Percentiles rank a stretch among this genome's conserved stretches.
phyloP scores from a whole-genome alignment of 2,329 filamentous ascomycete genomes.

The Mariannaea elegans region DNA sequence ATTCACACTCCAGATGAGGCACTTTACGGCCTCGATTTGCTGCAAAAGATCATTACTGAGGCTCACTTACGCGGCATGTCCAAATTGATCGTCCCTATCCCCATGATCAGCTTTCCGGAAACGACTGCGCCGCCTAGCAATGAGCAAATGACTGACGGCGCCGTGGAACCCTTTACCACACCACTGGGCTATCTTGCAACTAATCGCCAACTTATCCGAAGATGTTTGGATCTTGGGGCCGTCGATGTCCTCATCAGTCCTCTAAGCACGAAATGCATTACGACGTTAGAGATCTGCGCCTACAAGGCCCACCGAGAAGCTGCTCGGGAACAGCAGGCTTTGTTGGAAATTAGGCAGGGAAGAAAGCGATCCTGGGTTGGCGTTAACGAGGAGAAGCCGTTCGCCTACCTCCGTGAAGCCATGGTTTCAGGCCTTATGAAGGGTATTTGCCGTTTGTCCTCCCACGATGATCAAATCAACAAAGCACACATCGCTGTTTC shows the following conservation, averaged over 20 bases:
- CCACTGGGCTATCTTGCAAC: constrained; percentile 39
- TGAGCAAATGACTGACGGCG: constrained; percentile 49
- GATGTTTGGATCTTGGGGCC: constrained; percentile 86
- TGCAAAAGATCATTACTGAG: constrained; percentile 67
- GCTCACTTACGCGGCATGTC: constrained; percentile 64
- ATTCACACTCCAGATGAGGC: constrained; percentile 57
- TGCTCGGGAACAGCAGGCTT: constrained; percentile 74
- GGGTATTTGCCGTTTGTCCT: constrained; percentile 79
- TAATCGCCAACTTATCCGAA: constrained; percentile 62
- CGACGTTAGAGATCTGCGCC: constrained; percentile 81
- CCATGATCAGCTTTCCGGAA: constrained; percentile 57
- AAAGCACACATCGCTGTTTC: constrained; percentile 74
- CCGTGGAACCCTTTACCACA: constrained; percentile 47
- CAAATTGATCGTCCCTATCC: constrained; percentile 65
- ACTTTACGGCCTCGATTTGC: constrained; percentile 62
- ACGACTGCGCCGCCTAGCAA: constrained; percentile 36
- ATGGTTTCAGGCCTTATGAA: constrained; percentile 95
- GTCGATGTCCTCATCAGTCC: constrained; percentile 87
- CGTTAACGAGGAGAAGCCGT: constrained; percentile 83
- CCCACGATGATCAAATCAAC: constrained; percentile 69
- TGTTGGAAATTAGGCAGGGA: constrained; percentile 76
- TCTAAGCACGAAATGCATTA: constrained; percentile 75
- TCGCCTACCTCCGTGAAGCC: constrained; percentile 87
- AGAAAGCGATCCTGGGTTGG: constrained; percentile 94
- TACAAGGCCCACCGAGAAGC: constrained; percentile 84